phyloP scores from a whole-genome alignment of 2,329 filamentous ascomycete species.

The Penicillium crustosum region DNA sequence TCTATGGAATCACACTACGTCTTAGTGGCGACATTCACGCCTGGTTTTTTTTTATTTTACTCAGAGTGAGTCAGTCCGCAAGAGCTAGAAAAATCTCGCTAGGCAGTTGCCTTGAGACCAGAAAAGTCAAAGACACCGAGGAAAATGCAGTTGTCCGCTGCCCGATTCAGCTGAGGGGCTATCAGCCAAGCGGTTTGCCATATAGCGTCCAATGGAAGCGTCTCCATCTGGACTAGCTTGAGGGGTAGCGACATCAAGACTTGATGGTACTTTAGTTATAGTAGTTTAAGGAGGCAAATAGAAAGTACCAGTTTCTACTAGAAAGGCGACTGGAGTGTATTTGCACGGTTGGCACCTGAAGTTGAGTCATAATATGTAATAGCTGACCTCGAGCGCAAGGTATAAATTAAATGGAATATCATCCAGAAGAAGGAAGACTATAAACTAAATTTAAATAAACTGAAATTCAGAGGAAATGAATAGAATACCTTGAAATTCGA shows the following conservation, averaged over 20 bases:
- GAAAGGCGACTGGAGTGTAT: conserved; percentile 3
- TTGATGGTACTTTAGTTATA: conserved; percentile 1
- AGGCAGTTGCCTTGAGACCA: neutral
- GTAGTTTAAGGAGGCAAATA: neutral
- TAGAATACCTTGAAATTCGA: conserved; percentile 10
- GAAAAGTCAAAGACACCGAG: neutral
- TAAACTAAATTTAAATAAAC: neutral
- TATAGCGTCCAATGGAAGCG: conserved; percentile 10
- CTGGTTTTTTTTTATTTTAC: neutral
- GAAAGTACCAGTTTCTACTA: conserved; percentile 5
- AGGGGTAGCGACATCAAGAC: conserved; percentile 21
- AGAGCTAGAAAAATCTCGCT: neutral
- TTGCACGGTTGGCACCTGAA: conserved; percentile 1
- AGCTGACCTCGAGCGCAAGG: neutral
- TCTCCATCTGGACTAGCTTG: conserved; percentile 28
- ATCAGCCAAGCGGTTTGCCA: conserved; percentile 15
- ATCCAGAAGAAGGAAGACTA: neutral
- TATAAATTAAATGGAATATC: conserved; percentile 1
- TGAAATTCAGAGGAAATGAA: neutral
- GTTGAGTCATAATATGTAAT: conserved; percentile 1
- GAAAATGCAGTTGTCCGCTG: conserved; percentile 20
- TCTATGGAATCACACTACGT: neutral
- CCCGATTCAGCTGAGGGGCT: conserved; percentile 16
- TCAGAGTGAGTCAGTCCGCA: conserved; percentile 4
- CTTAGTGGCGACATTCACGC: conserved; percentile 2